These are phyloP conservation scores for Fomitiporia mediterranea DNA, from an alignment of 1,284 basidiomycete species.

Conservation along the genomic window DNA sequence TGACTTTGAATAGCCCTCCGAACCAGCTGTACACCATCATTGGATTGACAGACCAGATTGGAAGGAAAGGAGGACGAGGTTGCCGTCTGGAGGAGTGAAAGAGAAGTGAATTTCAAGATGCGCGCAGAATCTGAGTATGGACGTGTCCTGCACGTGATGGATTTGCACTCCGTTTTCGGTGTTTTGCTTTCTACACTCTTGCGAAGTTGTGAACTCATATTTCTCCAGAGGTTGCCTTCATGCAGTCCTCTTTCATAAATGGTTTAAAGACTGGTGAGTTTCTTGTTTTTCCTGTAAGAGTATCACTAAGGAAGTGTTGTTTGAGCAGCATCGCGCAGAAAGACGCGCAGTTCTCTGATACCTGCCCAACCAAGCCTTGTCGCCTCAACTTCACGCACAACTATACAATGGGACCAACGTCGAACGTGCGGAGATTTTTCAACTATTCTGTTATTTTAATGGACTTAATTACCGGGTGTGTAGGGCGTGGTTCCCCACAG, in stretches of 20 bases:
- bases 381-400: constrained; percentile 28
- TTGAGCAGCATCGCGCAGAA: constrained; percentile 13
- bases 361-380: constrained; percentile 22
- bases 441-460: no score
- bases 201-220: background rate
- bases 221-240: background rate
- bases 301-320: background rate
- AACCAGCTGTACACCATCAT: constrained; percentile 32
- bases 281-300: background rate
- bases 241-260: constrained; percentile 13
- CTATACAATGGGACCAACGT: constrained; percentile 33
- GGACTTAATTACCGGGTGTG: background rate
- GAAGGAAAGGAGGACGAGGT: constrained; percentile 1
- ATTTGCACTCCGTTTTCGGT: background rate
- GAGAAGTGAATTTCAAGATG: background rate
- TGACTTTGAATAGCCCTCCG: constrained; percentile 67
- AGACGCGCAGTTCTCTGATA: constrained; percentile 7
- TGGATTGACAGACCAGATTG: constrained; percentile 22
- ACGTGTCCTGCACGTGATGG: background rate
- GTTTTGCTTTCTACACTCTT: background rate
- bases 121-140: no score
- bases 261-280: constrained; percentile 11
- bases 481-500: constrained; percentile 47
- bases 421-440: constrained; percentile 22
- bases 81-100: constrained; percentile 7